phyloP scores from a whole-genome alignment of 2,329 filamentous ascomycete species.

The Colletotrichum lini region DNA sequence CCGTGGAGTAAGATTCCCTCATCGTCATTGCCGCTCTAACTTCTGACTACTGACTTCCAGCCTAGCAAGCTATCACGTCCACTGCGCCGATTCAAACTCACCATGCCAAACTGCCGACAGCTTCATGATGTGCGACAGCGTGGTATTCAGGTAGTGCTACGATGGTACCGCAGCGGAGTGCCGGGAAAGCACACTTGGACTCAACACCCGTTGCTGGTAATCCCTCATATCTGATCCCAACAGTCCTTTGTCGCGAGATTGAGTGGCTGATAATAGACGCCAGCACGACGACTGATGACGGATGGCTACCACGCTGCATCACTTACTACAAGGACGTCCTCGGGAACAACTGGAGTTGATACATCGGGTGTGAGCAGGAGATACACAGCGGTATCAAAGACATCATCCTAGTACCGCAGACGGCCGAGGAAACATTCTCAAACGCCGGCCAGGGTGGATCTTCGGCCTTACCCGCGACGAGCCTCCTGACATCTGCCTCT shows the following conservation, averaged over 20 bases:
- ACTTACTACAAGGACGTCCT: neutral
- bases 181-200: neutral
- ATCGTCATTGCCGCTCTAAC: neutral
- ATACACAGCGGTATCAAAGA: neutral
- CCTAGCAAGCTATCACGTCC: neutral
- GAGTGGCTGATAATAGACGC: neutral
- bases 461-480: no score
- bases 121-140: neutral
- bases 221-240: no score
- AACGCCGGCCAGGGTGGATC: no score
- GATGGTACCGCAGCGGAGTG: neutral
- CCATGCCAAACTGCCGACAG: neutral
- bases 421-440: neutral
- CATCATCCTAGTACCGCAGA: neutral
- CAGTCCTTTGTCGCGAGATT: neutral
- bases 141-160: neutral
- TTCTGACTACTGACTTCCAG: neutral
- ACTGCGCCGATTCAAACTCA: neutral
- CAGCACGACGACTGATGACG: neutral
- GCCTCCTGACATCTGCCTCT: no score
- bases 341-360: neutral
- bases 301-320: neutral
- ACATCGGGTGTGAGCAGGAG: neutral
- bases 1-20: neutral
- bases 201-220: neutral